A percentile compares a stretch with the other conserved stretches of the same genome.
phyloP scores from a whole-genome alignment of 164 flowering plant genomes.

The Stephania japonica region DNA sequence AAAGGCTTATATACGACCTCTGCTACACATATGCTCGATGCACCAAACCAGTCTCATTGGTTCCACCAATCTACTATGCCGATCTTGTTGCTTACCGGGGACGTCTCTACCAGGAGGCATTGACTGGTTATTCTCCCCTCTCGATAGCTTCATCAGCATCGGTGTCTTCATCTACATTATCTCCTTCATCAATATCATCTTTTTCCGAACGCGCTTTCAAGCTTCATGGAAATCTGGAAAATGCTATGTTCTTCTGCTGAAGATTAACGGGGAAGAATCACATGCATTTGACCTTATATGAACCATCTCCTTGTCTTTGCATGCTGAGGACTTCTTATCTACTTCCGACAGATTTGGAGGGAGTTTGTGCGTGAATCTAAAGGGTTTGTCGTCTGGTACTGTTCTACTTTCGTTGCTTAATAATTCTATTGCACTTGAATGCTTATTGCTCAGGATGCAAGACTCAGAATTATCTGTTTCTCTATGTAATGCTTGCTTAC shows the following conservation, averaged over 20 bases:
- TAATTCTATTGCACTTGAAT: not conserved
- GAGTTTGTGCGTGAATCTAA: conserved; percentile 33
- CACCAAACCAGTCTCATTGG: conserved; percentile 74
- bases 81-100: conserved; percentile 75
- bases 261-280: not conserved
- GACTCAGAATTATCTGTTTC: not conserved
- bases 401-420: not conserved
- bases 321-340: not conserved
- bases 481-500: not conserved
- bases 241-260: conserved; percentile 54
- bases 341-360: not conserved
- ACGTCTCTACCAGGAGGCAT: conserved; percentile 50
- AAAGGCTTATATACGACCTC: conserved; percentile 58
- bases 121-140: conserved; percentile 20
- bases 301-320: conserved; percentile 12
- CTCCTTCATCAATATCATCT: conserved; percentile 15
- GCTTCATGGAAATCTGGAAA: conserved; percentile 35
- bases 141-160: conserved; percentile 25
- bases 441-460: not conserved
- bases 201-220: conserved; percentile 19
- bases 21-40: conserved; percentile 83
- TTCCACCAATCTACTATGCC: conserved; percentile 80
- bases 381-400: not conserved
- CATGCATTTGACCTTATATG: not conserved
- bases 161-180: conserved; percentile 11